phyloP scores from a whole-genome alignment of 768 basidiomycete genomes.

The Suillus paluster region DNA sequence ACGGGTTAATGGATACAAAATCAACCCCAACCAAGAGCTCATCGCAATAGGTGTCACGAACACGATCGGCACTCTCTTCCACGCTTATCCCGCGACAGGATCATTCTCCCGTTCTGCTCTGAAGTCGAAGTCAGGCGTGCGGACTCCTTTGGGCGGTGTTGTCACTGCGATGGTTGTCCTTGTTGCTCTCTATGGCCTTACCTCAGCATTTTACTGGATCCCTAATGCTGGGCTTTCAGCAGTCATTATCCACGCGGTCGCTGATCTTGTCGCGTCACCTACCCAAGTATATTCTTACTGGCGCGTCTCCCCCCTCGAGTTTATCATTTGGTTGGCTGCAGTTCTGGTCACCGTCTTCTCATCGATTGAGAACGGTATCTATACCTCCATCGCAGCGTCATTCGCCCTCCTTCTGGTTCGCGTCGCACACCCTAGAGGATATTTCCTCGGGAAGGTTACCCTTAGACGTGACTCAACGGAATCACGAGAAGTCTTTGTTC shows the following conservation, averaged over 20 bases:
- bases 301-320: constrained; percentile 93
- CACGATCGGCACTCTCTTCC: constrained; percentile 86
- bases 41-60: constrained; percentile 98
- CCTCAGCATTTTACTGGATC: constrained; percentile 91
- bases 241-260: constrained; percentile 93
- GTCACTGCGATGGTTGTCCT: constrained; percentile 87
- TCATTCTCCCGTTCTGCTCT: constrained; percentile 98
- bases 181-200: constrained; percentile 93
- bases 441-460: constrained; percentile 87
- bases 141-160: constrained; percentile 90
- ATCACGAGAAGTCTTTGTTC: constrained; percentile 82
- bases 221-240: constrained; percentile 84
- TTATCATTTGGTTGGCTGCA: constrained; percentile 84
- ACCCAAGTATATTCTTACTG: constrained; percentile 85
- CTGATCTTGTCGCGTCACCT: constrained; percentile 86
- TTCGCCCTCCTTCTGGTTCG: constrained; percentile 81
- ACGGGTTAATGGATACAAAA: constrained; percentile 93
- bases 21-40: constrained; percentile 91
- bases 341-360: constrained; percentile 92
- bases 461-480: constrained; percentile 44
- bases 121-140: constrained; percentile 96
- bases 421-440: constrained; percentile 84
- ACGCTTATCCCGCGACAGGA: constrained; percentile 94
- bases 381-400: constrained; percentile 83
- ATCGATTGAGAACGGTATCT: constrained; percentile 93